Base-by-base conservation (phyloP, 2,329 filamentous ascomycete species). In the Xylariaceae sp. region DNA sequence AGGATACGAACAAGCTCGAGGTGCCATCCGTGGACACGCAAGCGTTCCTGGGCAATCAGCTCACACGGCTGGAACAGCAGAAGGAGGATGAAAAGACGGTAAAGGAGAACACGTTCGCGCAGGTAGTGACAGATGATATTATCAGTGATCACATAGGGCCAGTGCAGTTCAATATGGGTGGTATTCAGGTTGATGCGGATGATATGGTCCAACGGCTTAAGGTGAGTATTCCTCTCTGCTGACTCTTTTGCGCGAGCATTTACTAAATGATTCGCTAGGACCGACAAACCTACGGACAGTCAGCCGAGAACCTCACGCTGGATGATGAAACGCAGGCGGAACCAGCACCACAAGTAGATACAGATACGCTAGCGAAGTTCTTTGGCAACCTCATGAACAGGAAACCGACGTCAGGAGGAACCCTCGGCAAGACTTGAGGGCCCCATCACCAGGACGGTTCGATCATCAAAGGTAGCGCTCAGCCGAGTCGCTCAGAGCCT, bases 151-250 rank as follows among this genome's bases (percentile, higher is more conserved):
- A 95, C 64, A 95, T 96, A 65, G 92, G 92, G 0, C 91, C 92
- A 0, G 91, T 96, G 60, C 91, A 96, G 67, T 96, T 97, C 75
- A 99, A 99, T 69, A 94, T 99, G 80, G 94, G 94, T 40, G 94
- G 94, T 49, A 96, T 99, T 59, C 91, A 96, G 68, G 89, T 96
- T 29, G 91, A 96, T 71, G 91, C 91, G 8, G 92, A 96, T 67
- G 91, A 96, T 65, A 94, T 95, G 87, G 74, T 96, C 54, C 87
- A 91, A 70, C 83, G 88, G 63, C 77, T 95, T 56, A 92, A 91
- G 82, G 89, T 92, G 73, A 66, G 73, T 62, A 5, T 19, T 48
- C n/a, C 30, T 50, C 42, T 45, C n/a, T 12, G 2, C 26, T 7
- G n/a, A 15, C 18, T 46, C 36, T 7, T 42, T 22, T 12, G 32